Evolutionary conservation across 768 basidiomycete genomes (phyloP).

Genomic region (Kwoniella dendrophila): DNA sequence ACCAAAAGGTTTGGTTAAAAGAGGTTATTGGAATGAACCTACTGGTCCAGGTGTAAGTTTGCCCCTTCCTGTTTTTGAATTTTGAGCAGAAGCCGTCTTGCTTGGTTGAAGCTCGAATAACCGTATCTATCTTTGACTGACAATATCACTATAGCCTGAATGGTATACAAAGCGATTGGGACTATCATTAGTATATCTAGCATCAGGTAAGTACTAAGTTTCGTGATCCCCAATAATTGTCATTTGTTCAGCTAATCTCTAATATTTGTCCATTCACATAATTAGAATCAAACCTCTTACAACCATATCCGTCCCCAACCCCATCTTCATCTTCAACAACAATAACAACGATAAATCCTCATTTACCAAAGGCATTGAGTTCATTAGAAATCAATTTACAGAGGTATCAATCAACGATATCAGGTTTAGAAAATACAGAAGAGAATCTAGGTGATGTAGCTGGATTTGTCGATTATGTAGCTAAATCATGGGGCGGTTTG

Average conservation of each 20-base stretch:
- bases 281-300: slow-evolving; percentile 40
- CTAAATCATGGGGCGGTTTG: slow-evolving; percentile 26
- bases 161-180: slow-evolving; percentile 40
- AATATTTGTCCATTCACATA: not conserved
- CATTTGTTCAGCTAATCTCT: not conserved
- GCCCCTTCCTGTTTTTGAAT: not conserved
- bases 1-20: slow-evolving; percentile 9
- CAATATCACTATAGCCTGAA: slow-evolving; percentile 30
- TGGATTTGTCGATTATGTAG: slow-evolving; percentile 30
- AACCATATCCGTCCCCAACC: too few relatives aligned
- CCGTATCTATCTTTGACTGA: not conserved
- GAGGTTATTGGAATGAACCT: slow-evolving; percentile 41
- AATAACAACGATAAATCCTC: slow-evolving; percentile 17
- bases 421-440: slow-evolving; percentile 25
- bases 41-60: slow-evolving; percentile 40
- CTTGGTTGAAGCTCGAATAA: not conserved
- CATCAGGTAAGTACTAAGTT: slow-evolving; percentile 28
- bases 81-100: not conserved
- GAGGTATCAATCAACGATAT: slow-evolving; percentile 14
- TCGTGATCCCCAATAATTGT: not conserved
- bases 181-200: slow-evolving; percentile 36
- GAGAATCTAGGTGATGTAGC: slow-evolving; percentile 28
- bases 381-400: slow-evolving; percentile 28
- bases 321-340: too few relatives aligned
- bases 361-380: slow-evolving; percentile 27